Conservation (phyloP, 192 early-diverging fungal species). For the Backusella luteola region DNA sequence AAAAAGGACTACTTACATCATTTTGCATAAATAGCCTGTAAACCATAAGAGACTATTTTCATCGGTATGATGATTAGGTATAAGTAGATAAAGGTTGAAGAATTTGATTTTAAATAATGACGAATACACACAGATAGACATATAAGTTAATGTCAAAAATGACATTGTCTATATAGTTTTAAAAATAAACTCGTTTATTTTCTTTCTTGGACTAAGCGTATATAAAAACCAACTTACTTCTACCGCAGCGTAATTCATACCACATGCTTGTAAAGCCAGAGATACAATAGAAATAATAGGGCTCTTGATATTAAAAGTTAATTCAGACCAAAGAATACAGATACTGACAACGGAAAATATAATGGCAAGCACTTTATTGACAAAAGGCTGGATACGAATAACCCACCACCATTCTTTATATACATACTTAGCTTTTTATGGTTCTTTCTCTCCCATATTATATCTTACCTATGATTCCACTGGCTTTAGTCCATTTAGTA, state of each 20-base stretch:
- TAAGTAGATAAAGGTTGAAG: conserved; percentile 86
- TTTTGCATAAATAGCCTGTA: conserved; percentile 86
- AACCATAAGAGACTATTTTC: conserved; percentile 89
- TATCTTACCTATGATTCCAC: background rate
- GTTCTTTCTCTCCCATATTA: background rate
- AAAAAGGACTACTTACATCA: conserved; percentile 49
- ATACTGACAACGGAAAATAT: conserved; percentile 62
- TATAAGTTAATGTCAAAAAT: conserved; percentile 80
- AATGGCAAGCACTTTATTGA: conserved; percentile 57
- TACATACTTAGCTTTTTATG: background rate
- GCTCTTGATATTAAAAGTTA: conserved; percentile 75
- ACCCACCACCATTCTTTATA: conserved; percentile 85
- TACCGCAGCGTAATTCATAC: conserved; percentile 59
- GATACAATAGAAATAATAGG: conserved; percentile 75
- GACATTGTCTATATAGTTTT: conserved; percentile 54
- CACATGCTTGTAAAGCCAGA: conserved; percentile 52
- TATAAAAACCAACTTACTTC: conserved; percentile 42
- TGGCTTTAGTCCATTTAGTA: background rate
- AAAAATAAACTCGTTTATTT: conserved; percentile 23
- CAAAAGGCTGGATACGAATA: conserved; percentile 64
- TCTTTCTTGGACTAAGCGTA: no score
- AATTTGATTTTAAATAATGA: conserved; percentile 88
- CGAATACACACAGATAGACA: conserved; percentile 91
- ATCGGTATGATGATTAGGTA: conserved; percentile 92
- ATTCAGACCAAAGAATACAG: conserved; percentile 90